Evolutionary conservation across 495 filamentous ascomycete species (phyloP).

Genomic region (Pyrenopolyporus hunteri): DNA sequence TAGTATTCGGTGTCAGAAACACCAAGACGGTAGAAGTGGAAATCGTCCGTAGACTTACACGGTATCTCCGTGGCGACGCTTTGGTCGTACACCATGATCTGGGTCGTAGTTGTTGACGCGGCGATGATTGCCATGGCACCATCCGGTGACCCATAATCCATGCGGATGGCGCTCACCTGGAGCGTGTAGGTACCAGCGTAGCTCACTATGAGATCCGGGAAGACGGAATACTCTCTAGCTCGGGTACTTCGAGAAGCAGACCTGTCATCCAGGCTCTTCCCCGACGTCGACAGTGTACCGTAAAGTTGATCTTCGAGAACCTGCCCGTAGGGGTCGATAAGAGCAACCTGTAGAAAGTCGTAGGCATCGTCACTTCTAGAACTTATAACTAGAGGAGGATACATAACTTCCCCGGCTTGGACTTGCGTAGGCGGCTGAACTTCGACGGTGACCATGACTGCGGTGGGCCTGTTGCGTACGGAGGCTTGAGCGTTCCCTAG

Average conservation of each 20-base stretch:
- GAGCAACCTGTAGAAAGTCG: conserved; percentile 30
- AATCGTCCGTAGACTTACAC: conserved; percentile 10
- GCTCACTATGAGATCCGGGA: conserved; percentile 27
- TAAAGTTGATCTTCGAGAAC: conserved; percentile 31
- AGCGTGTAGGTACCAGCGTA: conserved; percentile 22
- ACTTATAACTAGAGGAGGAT: conserved; percentile 34
- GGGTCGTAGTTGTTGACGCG: conserved; percentile 14
- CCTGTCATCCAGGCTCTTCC: conserved; percentile 14
- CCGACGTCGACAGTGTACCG: conserved; percentile 23
- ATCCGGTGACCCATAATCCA: conserved; percentile 30
- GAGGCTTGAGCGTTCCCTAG: background rate
- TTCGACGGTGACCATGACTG: conserved; percentile 30
- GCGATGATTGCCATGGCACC: conserved; percentile 23
- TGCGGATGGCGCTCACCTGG: conserved; percentile 26
- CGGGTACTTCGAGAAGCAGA: conserved; percentile 24
- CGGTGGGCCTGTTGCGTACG: conserved; percentile 8
- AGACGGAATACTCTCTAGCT: conserved; percentile 21
- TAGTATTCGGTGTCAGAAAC: background rate
- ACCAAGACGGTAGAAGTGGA: background rate
- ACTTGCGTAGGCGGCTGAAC: conserved; percentile 31
- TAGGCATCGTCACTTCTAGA: conserved; percentile 22
- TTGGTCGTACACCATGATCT: conserved; percentile 27
- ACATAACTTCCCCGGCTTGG: conserved; percentile 29
- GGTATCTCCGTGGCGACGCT: conserved; percentile 32
- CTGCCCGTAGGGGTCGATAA: conserved; percentile 29